Evolutionary conservation across 2,329 filamentous ascomycete species (phyloP).

Genomic region (Didymella arachidicola): DNA sequence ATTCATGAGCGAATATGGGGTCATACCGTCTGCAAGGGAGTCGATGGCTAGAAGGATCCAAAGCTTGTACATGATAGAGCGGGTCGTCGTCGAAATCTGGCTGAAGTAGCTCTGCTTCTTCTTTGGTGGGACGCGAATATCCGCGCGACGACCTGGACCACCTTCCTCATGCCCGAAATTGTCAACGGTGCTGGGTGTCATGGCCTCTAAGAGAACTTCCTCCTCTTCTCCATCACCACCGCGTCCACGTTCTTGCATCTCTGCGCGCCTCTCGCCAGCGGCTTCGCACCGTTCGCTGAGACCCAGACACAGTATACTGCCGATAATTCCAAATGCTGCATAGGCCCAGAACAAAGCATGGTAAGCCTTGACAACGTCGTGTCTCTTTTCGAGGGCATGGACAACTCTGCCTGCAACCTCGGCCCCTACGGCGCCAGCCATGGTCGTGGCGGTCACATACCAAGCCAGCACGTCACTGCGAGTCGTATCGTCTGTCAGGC

Average conservation of each 20-base stretch:
- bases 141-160: constrained; percentile 20
- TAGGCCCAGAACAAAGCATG: constrained; percentile 56
- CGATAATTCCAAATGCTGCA: constrained; percentile 52
- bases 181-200: constrained; percentile 44
- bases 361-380: constrained; percentile 47
- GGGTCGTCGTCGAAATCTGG: constrained; percentile 65
- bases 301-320: constrained; percentile 49
- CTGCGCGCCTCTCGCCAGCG: constrained; percentile 39
- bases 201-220: constrained; percentile 44
- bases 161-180: constrained; percentile 40
- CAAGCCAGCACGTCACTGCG: constrained; percentile 51
- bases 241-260: constrained; percentile 36
- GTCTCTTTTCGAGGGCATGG: constrained; percentile 51
- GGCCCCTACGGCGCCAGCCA: constrained; percentile 47
- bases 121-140: constrained; percentile 24
- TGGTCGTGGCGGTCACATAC: constrained; percentile 50
- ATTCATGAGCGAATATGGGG: constrained; percentile 48
- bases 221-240: constrained; percentile 40
- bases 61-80: constrained; percentile 67
- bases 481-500: constrained; percentile 46
- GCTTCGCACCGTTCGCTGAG: constrained; percentile 54
- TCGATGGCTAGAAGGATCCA: constrained; percentile 72
- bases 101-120: constrained; percentile 53
- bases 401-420: constrained; percentile 52
- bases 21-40: constrained; percentile 70